Evolutionary conservation across 768 basidiomycete genomes (phyloP).

Genomic region (Leccinum subgranulosum): DNA sequence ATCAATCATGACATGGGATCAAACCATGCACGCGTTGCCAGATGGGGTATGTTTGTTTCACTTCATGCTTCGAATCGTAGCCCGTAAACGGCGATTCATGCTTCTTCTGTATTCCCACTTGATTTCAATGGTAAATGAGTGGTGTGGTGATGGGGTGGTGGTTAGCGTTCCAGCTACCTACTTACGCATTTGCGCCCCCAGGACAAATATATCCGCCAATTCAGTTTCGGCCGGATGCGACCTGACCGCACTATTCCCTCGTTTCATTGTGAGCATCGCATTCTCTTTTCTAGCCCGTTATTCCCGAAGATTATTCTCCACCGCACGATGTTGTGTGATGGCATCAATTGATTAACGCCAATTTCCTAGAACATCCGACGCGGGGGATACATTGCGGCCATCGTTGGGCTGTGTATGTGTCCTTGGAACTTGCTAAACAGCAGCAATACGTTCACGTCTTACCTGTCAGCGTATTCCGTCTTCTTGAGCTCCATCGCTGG

Average conservation of each 20-base stretch:
- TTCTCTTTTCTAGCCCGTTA: background rate
- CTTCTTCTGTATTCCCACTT: background rate
- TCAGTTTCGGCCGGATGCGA: conserved; percentile 83
- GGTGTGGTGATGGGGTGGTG: conserved; percentile 8
- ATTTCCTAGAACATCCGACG: conserved; percentile 67
- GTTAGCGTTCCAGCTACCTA: background rate
- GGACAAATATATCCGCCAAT: conserved; percentile 81
- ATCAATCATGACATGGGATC: background rate
- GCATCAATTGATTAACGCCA: background rate
- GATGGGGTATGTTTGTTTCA: conserved; percentile 25
- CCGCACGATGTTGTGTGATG: background rate
- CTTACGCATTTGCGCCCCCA: conserved; percentile 22
- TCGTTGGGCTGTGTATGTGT: conserved; percentile 71
- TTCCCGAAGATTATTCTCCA: background rate
- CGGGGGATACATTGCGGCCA: conserved; percentile 79
- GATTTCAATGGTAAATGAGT: background rate
- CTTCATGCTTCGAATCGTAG: background rate
- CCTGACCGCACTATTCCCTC: conserved; percentile 72
- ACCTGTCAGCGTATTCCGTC: conserved; percentile 79
- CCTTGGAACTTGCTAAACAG: conserved; percentile 75
- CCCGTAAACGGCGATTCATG: conserved; percentile 18
- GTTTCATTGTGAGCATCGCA: conserved; percentile 56
- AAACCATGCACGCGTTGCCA: conserved; percentile 3
- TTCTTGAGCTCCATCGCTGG: conserved; percentile 80
- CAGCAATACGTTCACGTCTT: conserved; percentile 75